Base-by-base conservation (phyloP, 2,329 filamentous ascomycete species). In the Phoma sp. region DNA sequence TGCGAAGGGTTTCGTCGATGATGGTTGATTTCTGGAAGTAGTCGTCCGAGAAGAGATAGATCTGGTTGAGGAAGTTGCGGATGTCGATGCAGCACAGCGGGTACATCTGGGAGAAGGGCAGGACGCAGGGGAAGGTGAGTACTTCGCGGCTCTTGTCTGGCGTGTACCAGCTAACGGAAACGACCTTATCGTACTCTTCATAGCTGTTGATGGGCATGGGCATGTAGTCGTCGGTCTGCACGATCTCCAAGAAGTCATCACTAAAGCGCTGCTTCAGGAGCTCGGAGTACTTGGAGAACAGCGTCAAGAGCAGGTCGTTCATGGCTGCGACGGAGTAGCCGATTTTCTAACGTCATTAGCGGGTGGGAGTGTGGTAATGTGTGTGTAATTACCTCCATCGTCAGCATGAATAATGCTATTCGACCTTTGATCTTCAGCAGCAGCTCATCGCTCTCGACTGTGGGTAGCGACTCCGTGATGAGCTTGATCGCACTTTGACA, bases 91-190 rank as follows among this genome's bases (percentile, higher is more conserved):
- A 99, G 77, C 95, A 97, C 26, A 98, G 83, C 1, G 95, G 93
- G 72, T 99, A 99, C 95, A 99, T 99, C 67, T 98, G 93, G 11
- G 93, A 97, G 74, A 99, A 99, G 0, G 95, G 96, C 1, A 99
- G 81, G n/a, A 97, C 91, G 65, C 90, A 96, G 5, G 95, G 96
- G 72, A 96, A 96, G 11, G 83, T 87, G 66, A 96, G 83, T 63
- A 95, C 86, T 56, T 93, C 87, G 25, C 84, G 78, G 15, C 87
- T 79, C 65, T 90, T 92, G 26, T 96, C 92, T 36, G 93, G 93
- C 1, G 85, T 88, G 74, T 96, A 98, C 93, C 93, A 99, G 77
- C 90, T 96, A 56, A 98, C 92, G 57, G 92, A 95, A 60, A 97
- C 86, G 29, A 99, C 93, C 68, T 97, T 96, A 67, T 96, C 91